Percentiles rank a stretch among this genome's conserved stretches.
Conservation (phyloP, 2,329 filamentous ascomycete genomes). For the Fusarium sp. region DNA sequence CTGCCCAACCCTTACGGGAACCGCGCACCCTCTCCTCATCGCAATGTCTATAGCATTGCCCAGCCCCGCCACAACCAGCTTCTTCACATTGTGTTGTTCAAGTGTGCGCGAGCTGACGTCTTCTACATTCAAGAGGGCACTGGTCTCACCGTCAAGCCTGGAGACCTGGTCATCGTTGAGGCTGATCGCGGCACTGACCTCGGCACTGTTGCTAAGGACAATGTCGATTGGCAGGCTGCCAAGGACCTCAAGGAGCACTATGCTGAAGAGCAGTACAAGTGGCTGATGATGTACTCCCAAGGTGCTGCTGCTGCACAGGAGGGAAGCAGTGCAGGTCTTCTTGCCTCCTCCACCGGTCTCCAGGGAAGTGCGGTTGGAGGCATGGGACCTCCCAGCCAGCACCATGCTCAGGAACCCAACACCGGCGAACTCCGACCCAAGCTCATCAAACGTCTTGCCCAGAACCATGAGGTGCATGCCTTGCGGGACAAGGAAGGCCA, state of each 20-base stretch:
- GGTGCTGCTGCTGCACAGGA: conserved; percentile 75
- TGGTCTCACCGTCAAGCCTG: conserved; percentile 87
- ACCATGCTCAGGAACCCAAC: conserved; percentile 78
- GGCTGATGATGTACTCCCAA: conserved; percentile 98
- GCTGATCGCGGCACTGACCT: conserved; percentile 96
- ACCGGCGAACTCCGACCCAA: conserved; percentile 89
- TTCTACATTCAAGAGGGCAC: conserved; percentile 98
- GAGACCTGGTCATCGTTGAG: conserved; percentile 96
- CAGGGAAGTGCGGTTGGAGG: conserved; percentile 80
- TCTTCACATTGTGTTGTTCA: conserved; percentile 94
- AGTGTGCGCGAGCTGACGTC: conserved; percentile 93
- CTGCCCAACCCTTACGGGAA: conserved; percentile 61
- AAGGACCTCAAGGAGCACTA: conserved; percentile 92
- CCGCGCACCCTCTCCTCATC: conserved; percentile 71
- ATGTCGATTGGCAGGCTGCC: conserved; percentile 88
- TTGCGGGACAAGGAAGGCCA: conserved; percentile 96
- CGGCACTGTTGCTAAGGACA: conserved; percentile 89
- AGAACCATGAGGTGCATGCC: conserved; percentile 88
- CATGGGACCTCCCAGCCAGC: conserved; percentile 80
- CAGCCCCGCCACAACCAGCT: conserved; percentile 76
- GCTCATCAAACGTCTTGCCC: conserved; percentile 94
- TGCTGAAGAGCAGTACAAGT: conserved; percentile 95
- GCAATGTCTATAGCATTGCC: conserved; percentile 70
- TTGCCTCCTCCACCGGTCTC: conserved; percentile 73
- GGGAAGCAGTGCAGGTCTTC: conserved; percentile 70